Evolutionary conservation across 2,329 filamentous ascomycete species (phyloP).

Genomic region (Aspergillus sp.): DNA sequence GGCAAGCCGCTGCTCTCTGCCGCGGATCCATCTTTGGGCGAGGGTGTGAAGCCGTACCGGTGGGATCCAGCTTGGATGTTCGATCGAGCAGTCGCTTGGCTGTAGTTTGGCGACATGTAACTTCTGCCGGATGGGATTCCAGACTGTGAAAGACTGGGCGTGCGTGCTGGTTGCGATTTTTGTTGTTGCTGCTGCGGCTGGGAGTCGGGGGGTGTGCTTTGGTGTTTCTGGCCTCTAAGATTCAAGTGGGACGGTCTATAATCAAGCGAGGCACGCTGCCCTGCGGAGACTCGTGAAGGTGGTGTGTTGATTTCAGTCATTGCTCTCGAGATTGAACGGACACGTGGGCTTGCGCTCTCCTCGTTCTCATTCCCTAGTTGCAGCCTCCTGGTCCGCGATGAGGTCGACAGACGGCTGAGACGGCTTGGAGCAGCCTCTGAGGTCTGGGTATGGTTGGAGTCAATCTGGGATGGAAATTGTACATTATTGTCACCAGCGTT

Average conservation of each 20-base stretch:
- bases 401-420: conserved; percentile 32
- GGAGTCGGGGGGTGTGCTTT: conserved; percentile 7
- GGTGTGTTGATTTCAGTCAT: conserved; percentile 32
- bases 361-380: conserved; percentile 28
- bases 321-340: conserved; percentile 33
- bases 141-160: conserved; percentile 23
- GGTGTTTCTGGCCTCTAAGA: conserved; percentile 16
- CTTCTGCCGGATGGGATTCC: conserved; percentile 30
- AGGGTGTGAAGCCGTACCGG: conserved; percentile 27
- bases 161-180: conserved; percentile 15
- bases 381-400: conserved; percentile 28
- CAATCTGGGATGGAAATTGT: conserved; percentile 5
- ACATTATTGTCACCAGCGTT: conserved; percentile 13
- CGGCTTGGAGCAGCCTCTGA: conserved; percentile 24
- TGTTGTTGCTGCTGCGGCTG: conserved; percentile 11
- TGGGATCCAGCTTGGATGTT: conserved; percentile 36
- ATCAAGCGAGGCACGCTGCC: conserved; percentile 25
- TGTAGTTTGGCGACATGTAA: conserved; percentile 24
- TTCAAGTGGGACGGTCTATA: conserved; percentile 17
- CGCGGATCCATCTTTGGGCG: no score
- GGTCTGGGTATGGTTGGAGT: conserved; percentile 9
- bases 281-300: conserved; percentile 19
- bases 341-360: conserved; percentile 20
- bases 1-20: no score
- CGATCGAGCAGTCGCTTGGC: conserved; percentile 26